Base-by-base conservation (phyloP, 225 moss, liverwort and hornwort species). In the Sphagnum contortum region DNA sequence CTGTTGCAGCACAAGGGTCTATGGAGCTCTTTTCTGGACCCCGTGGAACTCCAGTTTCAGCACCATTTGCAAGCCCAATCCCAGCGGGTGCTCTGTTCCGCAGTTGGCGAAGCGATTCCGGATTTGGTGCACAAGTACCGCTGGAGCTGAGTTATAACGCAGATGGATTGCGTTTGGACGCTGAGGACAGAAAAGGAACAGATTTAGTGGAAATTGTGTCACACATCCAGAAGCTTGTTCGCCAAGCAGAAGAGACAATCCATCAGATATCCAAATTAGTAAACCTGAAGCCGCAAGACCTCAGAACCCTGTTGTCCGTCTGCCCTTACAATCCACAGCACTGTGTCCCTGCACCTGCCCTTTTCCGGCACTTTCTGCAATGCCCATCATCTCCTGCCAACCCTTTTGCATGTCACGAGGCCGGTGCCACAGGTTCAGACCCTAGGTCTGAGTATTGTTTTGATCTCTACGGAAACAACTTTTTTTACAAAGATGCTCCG, bases 401-500 rank as follows among this genome's bases (percentile, higher is more conserved):
- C 0, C 29, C 29, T 29, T 29, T 29, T 29, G 29, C 29, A 29
- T 29, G 29, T 29, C 29, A 29, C 29, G 29, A 29, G 29, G 29
- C 29, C 29, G 29, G 29, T 29, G 29, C 29, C 29, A 29, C 29
- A 29, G 29, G 29, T 29, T 29, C 29, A 29, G 29, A 29, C 7
- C 9, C 1, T 9, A 52, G 7, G 6, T 52, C 52, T 52, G 7
- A 5, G 52, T 6, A 52, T 52, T 52, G 52, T 52, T 80, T 83
- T 64, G 92, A 92, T 83, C 84, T 87, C 48, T 64, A 65, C 63
- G 90, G 93, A 46, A 81, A 85, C 5, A 70, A 70, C 6, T 89
- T 89, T 66, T 86, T 79, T 56, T 93, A 98, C 67, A 55, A 72
- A 48, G 87, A 84, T 59, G 83, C 88, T 70, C 81, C 92, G 65